Percentiles rank a stretch among this genome's conserved stretches.
phyloP scores from a whole-genome alignment of 2,329 filamentous ascomycete species.

The Calonectria hongkongensis region DNA sequence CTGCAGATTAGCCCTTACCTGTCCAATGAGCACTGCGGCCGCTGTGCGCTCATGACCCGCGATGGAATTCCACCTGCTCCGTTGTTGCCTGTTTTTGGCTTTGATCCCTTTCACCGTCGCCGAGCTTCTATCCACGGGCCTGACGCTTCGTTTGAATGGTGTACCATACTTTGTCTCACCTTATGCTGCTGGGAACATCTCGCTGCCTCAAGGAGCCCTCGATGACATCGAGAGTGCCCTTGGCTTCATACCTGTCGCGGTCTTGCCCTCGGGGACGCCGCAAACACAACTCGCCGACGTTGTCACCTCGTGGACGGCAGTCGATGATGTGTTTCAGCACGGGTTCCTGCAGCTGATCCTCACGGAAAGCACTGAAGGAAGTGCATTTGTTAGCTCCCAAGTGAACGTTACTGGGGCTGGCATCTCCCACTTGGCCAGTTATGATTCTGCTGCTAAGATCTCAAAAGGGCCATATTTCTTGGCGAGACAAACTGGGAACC shows the following conservation, averaged over 20 bases:
- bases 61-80: constrained; percentile 1
- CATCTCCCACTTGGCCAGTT: not conserved
- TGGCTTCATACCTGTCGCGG: not conserved
- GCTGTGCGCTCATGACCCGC: not conserved
- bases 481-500: not conserved
- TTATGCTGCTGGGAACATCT: not conserved
- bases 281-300: not conserved
- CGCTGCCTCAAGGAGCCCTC: not conserved
- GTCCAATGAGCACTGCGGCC: constrained; percentile 3
- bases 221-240: not conserved
- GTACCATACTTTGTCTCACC: constrained; percentile 3
- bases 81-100: constrained; percentile 3
- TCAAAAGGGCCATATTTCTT: constrained; percentile 21
- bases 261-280: not conserved
- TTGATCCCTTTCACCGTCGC: constrained; percentile 19
- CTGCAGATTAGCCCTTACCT: not conserved
- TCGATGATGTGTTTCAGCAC: constrained; percentile 1
- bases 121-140: not conserved
- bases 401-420: not conserved
- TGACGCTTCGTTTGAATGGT: constrained; percentile 17
- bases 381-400: not conserved
- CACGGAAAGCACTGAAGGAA: not conserved
- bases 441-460: not conserved
- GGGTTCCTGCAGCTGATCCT: constrained; percentile 4
- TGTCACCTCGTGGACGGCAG: constrained; percentile 5